phyloP scores from a whole-genome alignment of 139 green algal genomes.

The Medakamo hakoo region DNA sequence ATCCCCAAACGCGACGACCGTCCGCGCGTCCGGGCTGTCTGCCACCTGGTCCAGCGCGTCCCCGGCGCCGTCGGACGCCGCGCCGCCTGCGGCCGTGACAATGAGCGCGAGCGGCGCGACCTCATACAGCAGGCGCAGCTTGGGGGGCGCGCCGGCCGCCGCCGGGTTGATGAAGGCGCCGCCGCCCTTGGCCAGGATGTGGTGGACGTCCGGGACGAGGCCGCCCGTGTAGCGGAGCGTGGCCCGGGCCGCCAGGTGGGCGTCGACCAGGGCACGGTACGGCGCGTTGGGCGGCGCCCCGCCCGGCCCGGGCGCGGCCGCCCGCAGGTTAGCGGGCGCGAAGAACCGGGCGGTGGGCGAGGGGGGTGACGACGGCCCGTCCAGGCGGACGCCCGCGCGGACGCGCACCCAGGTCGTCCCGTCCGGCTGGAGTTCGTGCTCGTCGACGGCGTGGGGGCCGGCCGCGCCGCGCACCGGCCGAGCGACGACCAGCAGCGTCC shows the following conservation, averaged over 20 bases:
- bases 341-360: conserved; percentile 12
- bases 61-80: conserved; percentile 18
- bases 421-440: conserved; percentile 17
- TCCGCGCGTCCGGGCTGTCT: not conserved
- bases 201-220: conserved; percentile 74
- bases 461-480: conserved; percentile 11
- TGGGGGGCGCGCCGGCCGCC: conserved; percentile 36
- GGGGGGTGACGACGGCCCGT: not conserved
- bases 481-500: conserved; percentile 56
- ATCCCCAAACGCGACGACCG: conserved; percentile 6
- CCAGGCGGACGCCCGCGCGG: too few species aligned
- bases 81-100: conserved; percentile 55
- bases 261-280: conserved; percentile 39
- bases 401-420: too few species aligned
- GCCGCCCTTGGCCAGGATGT: conserved; percentile 66
- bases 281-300: conserved; percentile 29
- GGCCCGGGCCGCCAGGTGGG: conserved; percentile 33
- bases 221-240: conserved; percentile 49
- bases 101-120: conserved; percentile 52
- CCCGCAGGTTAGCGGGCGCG: conserved; percentile 63
- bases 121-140: conserved; percentile 75
- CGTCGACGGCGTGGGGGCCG: conserved; percentile 16
- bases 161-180: conserved; percentile 70
- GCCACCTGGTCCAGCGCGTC: conserved; percentile 30
- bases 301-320: too few species aligned